Evolutionary conservation across 2,329 filamentous ascomycete species (phyloP), one percentile per base, ranked within the genome.

Genomic region (Penicillium sp.): DNA sequence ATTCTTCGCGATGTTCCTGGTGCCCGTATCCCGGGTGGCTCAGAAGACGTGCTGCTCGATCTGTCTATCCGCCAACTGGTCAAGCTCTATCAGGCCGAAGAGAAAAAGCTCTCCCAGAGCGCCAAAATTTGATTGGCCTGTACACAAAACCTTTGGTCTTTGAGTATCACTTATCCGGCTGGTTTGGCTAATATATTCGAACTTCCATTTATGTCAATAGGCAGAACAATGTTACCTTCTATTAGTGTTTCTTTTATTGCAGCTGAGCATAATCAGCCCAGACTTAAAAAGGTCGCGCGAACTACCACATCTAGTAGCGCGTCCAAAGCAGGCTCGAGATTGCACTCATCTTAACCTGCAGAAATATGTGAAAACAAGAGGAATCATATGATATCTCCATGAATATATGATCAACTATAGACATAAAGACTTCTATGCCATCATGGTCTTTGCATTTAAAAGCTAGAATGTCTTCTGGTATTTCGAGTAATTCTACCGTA

Each of bases 21-120:
- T 2, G 78, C 81, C 1, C 74, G 83, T 38, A 85, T 89, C 43
- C 85, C 86, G 0, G 88, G 88, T 49, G 88, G 88, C 1, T 86
- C 82, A 6, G 88, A 91, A 69, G 88, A 91, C 69, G 87, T 91
- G 2, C 79, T 90, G 75, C 75, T 89, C 11, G 88, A 90, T 72
- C 74, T 90, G 39, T 84, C 85, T 1, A 81, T 90, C 3, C 75
- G 88, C 14, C 88, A 90, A 70, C 72, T 90, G 56, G 85, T 89
- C 37, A 89, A 90, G 77, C 82, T 88, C 46, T 90, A 85, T 50
- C 66, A 71, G 39, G 61, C 64, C 1, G 66, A 74, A 53, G 67
- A 69, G 47, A 68, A 69, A 59, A 68, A 69, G 53, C 61, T 75
- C 42, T 62, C 56, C 0, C 56, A 66, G 39, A 57, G 54, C 50